Percentiles rank a stretch among this genome's conserved stretches.
Evolutionary conservation across 768 basidiomycete genomes (phyloP).

Genomic region (Mycena pura): DNA sequence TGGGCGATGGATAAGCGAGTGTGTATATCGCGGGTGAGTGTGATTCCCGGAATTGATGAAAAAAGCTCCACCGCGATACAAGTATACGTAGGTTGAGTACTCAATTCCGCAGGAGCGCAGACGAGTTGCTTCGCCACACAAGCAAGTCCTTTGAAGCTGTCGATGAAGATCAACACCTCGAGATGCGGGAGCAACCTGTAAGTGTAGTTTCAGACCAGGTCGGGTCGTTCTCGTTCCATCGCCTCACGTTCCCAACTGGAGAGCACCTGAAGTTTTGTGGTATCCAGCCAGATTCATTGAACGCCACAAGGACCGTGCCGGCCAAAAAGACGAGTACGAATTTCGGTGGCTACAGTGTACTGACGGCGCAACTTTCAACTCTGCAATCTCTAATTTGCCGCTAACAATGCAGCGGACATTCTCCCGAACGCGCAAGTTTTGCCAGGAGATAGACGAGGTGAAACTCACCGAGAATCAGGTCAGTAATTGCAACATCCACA

Average conservation of each 20-base stretch:
- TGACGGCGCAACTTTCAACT: background rate
- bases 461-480: background rate
- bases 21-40: background rate
- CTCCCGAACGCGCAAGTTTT: background rate
- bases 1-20: background rate
- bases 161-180: conserved; percentile 1
- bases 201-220: background rate
- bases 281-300: background rate
- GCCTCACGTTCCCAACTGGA: background rate
- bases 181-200: background rate
- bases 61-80: background rate
- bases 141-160: background rate
- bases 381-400: background rate
- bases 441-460: background rate
- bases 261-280: background rate
- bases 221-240: background rate
- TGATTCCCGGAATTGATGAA: conserved; percentile 6
- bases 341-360: background rate
- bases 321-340: background rate
- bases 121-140: background rate
- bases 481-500: background rate
- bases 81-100: background rate
- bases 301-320: background rate
- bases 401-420: background rate
- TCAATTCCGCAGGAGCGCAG: background rate